Base-by-base conservation (phyloP, 192 early-diverging fungal species). In the Glomus cerebriforme region DNA sequence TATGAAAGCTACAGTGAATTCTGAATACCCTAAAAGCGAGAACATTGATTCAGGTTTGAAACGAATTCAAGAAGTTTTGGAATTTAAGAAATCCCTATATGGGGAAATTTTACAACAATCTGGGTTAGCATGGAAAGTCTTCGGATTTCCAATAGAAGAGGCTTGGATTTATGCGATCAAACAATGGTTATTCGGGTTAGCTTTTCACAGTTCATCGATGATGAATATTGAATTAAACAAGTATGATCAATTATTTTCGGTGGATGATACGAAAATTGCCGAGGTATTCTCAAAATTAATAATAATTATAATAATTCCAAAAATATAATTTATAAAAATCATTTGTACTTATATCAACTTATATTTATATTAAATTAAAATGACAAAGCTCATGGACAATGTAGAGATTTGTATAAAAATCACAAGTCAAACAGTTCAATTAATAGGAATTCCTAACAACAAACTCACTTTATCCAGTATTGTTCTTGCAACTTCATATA, bases 1-100 rank as follows among this genome's bases (percentile, higher is more conserved):
- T 34, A 72, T 72, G 70, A 72, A 72, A 72, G 43, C 43, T 35
- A 32, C 45, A 9, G 47, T 54, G 4, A 72, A 49, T 54, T 72
- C 47, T 29, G 70, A 72, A 72, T 72, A 31, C 24, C 45, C 70
- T 31, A 37, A 72, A 72, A 72, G 24, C 15, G 43, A 49, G 19
- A 43, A 72, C 26, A 26, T 72, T 49, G 26, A 22, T 24, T 72
- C 24, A 47, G 43, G 13, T 26, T 22, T 72, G 26, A 24, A 72
- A 58, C 39, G 29, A 72, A 22, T 31, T 54, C n/a, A 47, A 72
- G 70, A 72, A 54, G 27, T 72, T 54, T 54, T 72, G 26, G 43
- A 72, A 45, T 54, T 54, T 22, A 72, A 72, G 22, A 72, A 72
- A 72, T 72, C 39, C 29, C 29, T 72, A 49, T 72, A 72, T 72